Base-by-base conservation (phyloP, 2,329 filamentous ascomycete genomes). In the Xylariaceae sp. region DNA sequence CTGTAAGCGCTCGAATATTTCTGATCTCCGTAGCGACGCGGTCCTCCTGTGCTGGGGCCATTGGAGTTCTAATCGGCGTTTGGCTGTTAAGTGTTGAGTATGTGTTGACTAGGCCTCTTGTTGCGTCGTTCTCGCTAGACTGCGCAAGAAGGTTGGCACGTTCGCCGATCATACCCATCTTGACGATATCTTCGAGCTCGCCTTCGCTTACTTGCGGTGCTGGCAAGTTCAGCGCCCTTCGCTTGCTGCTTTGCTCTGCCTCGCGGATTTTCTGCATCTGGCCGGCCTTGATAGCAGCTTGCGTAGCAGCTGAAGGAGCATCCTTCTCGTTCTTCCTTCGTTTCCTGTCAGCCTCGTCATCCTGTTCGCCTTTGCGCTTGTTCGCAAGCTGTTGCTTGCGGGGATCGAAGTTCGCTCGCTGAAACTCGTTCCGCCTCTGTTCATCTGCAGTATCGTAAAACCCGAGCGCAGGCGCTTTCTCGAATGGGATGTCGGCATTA, bases 401-500 rank as follows among this genome's bases (percentile, higher is more conserved):
- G 2, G 94, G 94, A 70, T 99, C 94, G 62, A 97, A 97, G 48
- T 86, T 84, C 53, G 89, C 86, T 44, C 91, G 84, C 69, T 96
- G 87, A 54, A 82, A 83, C 72, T 99, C 93, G 71, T 99, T 99
- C 61, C 80, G 81, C 4, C 77, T 75, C 61, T 89, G 78, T 70
- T 99, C 94, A 11, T 97, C 92, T 3, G 79, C 79, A 0, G 94
- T 99, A 70, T 99, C 93, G 75, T 93, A 96, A 71, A 99, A 99
- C 10, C 94, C 94, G 18, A 86, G 78, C 0, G 89, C 88, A 0
- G 94, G 87, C 60, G 90, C 89, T 73, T 94, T 97, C 72, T 99
- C 94, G 62, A 99, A 97, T 0, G 94, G 94, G 61, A 99, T 96
- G 65, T 99, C 94, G 65, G 94, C 94, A 73, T 99, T 99, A 78